Conservation (phyloP, 2,329 filamentous ascomycete genomes). For the Penicillium digitatum region DNA sequence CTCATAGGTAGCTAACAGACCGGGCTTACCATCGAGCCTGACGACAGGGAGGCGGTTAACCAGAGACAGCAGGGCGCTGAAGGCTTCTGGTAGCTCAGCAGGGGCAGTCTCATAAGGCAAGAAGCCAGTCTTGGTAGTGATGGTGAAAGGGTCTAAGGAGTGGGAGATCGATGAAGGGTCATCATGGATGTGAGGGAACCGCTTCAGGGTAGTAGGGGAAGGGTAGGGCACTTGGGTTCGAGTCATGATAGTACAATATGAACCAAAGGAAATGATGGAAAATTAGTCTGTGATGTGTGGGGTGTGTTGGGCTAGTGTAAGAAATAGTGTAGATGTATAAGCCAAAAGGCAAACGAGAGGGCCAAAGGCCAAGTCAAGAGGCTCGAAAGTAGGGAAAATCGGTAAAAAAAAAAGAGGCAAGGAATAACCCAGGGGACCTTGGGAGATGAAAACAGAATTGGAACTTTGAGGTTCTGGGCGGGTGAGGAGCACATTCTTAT, state of each 20-base stretch:
- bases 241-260: slow-evolving; percentile 32
- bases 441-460: slow-evolving; percentile 18
- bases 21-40: slow-evolving; percentile 67
- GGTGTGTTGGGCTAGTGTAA: neutral
- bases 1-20: slow-evolving; percentile 68
- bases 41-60: slow-evolving; percentile 74
- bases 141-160: slow-evolving; percentile 46
- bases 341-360: slow-evolving; percentile 4
- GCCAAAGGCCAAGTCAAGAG: slow-evolving; percentile 17
- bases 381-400: slow-evolving; percentile 11
- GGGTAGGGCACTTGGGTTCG: slow-evolving; percentile 30
- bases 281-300: neutral
- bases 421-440: slow-evolving; percentile 3
- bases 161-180: slow-evolving; percentile 41
- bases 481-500: slow-evolving; percentile 40
- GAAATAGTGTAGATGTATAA: slow-evolving; percentile 1
- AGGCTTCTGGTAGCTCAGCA: slow-evolving; percentile 64
- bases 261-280: neutral
- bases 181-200: slow-evolving; percentile 45
- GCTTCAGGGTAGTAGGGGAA: slow-evolving; percentile 35
- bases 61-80: slow-evolving; percentile 67
- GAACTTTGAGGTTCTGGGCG: slow-evolving; percentile 21
- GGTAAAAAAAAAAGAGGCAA: slow-evolving; percentile 21
- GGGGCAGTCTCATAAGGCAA: slow-evolving; percentile 41
- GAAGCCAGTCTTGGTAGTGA: slow-evolving; percentile 47